Conservation (phyloP, 2,329 filamentous ascomycete species). For the Colletotrichum coccodes region DNA sequence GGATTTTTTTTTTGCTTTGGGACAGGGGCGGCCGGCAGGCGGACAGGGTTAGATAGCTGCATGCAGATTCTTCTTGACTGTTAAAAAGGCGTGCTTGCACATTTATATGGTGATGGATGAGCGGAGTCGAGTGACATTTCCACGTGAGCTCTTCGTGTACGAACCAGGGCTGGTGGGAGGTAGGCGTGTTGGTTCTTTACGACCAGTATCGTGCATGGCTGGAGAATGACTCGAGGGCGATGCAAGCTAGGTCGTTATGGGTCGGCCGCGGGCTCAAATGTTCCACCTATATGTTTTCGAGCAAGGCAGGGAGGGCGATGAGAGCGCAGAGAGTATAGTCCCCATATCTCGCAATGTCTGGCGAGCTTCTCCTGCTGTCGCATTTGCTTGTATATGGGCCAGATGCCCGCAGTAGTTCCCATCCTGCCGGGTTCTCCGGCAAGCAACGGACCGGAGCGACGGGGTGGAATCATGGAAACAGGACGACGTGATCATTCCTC, state of each 20-base stretch:
- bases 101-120: background rate
- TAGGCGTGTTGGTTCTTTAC: background rate
- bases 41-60: constrained; percentile 27
- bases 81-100: constrained; percentile 5
- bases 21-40: constrained; percentile 18
- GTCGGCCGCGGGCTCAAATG: background rate
- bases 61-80: constrained; percentile 26
- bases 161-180: background rate
- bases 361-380: background rate
- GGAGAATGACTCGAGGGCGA: background rate
- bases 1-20: constrained; percentile 27
- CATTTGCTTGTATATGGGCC: background rate
- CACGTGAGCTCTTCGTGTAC: background rate
- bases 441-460: too few relatives aligned
- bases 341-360: background rate
- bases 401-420: too few relatives aligned
- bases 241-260: background rate
- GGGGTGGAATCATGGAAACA: too few relatives aligned
- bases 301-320: background rate
- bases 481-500: too few relatives aligned
- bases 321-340: background rate
- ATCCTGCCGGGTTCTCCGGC: too few relatives aligned
- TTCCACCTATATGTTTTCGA: background rate
- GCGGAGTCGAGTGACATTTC: background rate
- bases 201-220: background rate